Conservation (phyloP, 306 rosid species). For the Vachellia collinsii region DNA sequence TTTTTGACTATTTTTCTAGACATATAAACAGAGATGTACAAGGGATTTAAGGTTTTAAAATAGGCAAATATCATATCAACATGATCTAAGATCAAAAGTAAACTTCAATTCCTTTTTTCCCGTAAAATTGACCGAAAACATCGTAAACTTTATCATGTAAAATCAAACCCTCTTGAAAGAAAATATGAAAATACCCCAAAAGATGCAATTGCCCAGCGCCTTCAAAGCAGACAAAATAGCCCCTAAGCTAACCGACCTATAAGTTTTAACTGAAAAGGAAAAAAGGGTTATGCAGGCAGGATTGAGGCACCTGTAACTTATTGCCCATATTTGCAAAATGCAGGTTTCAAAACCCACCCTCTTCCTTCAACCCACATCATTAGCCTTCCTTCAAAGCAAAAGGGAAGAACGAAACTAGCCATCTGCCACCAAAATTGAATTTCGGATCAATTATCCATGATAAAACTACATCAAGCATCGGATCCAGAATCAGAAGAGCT, state of each 20-base stretch:
- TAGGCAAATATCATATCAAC: constrained; percentile 28
- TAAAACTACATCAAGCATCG: constrained; percentile 63
- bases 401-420: constrained; percentile 57
- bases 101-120: constrained; percentile 49
- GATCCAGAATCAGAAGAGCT: constrained; percentile 80
- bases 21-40: constrained; percentile 6
- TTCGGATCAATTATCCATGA: constrained; percentile 54
- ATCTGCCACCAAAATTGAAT: constrained; percentile 68
- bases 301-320: constrained; percentile 73
- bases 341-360: constrained; percentile 71
- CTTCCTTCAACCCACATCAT: constrained; percentile 58
- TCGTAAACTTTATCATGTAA: constrained; percentile 67
- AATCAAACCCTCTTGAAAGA: constrained; percentile 60
- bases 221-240: constrained; percentile 70
- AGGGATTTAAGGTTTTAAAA: not conserved
- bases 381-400: constrained; percentile 55
- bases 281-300: constrained; percentile 49
- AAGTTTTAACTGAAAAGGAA: constrained; percentile 48
- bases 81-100: constrained; percentile 42
- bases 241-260: constrained; percentile 57
- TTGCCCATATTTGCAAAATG: constrained; percentile 81
- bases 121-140: constrained; percentile 64
- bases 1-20: not conserved
- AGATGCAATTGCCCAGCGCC: constrained; percentile 70
- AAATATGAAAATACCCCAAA: constrained; percentile 70